These are phyloP conservation scores for Lipomyces orientalis DNA, from an alignment of 805 yeast genomes.

Conservation along the genomic window DNA sequence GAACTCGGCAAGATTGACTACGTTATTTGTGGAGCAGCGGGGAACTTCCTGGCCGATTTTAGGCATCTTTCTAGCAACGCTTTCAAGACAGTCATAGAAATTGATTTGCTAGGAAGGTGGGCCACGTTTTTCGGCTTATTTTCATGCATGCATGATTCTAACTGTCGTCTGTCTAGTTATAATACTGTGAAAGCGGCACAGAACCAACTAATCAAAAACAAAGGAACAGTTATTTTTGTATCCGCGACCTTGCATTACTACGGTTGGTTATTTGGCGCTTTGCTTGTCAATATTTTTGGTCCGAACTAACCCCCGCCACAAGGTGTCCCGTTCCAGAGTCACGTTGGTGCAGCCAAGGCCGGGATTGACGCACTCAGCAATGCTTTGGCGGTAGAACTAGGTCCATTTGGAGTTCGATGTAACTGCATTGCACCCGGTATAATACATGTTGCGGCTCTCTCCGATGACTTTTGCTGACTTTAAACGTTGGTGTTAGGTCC, in stretches of 20 bases:
- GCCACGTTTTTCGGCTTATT: neutral
- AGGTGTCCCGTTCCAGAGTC: conserved; percentile 72
- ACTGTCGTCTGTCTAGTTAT: conserved; percentile 39
- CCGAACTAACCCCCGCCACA: conserved; percentile 44
- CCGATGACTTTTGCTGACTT: neutral
- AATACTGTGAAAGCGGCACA: conserved; percentile 86
- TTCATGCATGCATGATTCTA: neutral
- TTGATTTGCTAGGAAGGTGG: conserved; percentile 84
- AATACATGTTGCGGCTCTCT: neutral
- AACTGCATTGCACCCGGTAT: conserved; percentile 89
- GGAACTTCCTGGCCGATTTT: conserved; percentile 84
- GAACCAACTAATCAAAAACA: conserved; percentile 64
- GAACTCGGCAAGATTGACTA: conserved; percentile 80
- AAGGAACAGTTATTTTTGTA: conserved; percentile 73
- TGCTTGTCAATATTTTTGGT: neutral
- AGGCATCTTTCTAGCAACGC: conserved; percentile 82
- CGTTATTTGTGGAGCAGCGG: conserved; percentile 96
- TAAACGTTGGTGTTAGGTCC: conserved; percentile 45
- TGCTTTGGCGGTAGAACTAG: conserved; percentile 86
- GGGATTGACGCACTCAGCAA: conserved; percentile 89
- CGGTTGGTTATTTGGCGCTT: conserved; percentile 50
- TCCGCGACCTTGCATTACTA: conserved; percentile 89
- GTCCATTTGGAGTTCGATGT: conserved; percentile 83
- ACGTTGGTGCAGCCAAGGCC: conserved; percentile 95
- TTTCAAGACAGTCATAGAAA: conserved; percentile 83